These are phyloP conservation scores for Balakata baccata DNA, from an alignment of 345 rosid genomes.

Conservation along the genomic window DNA sequence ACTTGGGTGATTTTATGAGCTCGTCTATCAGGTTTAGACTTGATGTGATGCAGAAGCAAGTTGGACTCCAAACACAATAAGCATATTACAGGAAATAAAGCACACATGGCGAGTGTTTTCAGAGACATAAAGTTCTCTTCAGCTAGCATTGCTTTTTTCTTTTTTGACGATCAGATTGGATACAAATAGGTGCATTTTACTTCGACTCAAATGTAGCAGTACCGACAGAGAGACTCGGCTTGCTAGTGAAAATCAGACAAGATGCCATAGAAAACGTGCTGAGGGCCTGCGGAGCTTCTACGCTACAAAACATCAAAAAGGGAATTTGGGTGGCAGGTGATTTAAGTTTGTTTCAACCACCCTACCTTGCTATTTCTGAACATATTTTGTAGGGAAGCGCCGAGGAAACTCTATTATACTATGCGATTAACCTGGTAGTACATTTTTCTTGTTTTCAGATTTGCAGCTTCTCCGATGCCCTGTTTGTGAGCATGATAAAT, in stretches of 20 bases:
- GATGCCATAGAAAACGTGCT: slow-evolving; percentile 40
- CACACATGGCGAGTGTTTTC: neutral
- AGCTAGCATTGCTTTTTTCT: neutral
- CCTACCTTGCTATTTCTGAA: neutral
- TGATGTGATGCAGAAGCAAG: neutral
- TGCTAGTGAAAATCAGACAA: slow-evolving; percentile 39
- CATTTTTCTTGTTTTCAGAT: slow-evolving; percentile 48
- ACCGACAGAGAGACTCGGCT: slow-evolving; percentile 52
- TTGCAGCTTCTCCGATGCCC: slow-evolving; percentile 98
- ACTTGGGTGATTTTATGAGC: neutral
- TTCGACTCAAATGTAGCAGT: slow-evolving; percentile 59
- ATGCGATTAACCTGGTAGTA: slow-evolving; percentile 3
- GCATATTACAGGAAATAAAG: neutral
- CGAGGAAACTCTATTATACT: neutral
- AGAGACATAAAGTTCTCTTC: neutral
- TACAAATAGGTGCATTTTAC: slow-evolving; percentile 85
- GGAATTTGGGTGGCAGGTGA: slow-evolving; percentile 98
- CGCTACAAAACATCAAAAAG: slow-evolving; percentile 55
- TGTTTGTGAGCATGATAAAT: slow-evolving; percentile 73
- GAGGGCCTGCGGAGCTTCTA: slow-evolving; percentile 49
- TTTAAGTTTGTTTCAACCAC: neutral
- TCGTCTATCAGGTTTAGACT: neutral
- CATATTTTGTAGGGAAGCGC: neutral
- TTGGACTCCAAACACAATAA: neutral
- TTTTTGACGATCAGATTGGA: slow-evolving; percentile 69